Base-by-base conservation (phyloP, 768 basidiomycete genomes). In the Mycena maculata region DNA sequence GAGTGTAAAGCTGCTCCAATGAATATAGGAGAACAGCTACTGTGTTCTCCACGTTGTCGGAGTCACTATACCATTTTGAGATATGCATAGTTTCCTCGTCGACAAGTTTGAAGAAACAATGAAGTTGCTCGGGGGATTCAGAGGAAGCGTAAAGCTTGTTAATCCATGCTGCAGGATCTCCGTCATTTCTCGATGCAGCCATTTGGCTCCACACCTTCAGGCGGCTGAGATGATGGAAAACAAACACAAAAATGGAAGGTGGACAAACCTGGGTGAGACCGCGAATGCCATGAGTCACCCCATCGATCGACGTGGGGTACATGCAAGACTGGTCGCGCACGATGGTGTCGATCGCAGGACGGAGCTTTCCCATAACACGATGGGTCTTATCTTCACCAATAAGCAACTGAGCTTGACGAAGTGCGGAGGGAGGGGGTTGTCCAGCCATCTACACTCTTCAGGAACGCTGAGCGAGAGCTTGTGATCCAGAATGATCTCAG, bases 111-210 rank as follows among this genome's bases (percentile, higher is more conserved):
- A 59, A 23, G 30, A 2, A 59, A 22, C 57, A 59, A n/a, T 59
- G 57, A 12, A n/a, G 38, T 15, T 22, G 18, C 23, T 33, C 22
- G n/a, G 9, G 31, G 33, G 28, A n/a, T 16, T 7, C 1, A 33
- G 56, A 58, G 8, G 57, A 59, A 31, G 57, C 57, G 12, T 59
- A 59, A 12, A 59, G 57, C 27, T 59, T 59, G 30, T 59, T 59
- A 13, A 47, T 48, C 57, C 57, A 59, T 25, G 44, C 57, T 0
- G 15, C 57, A 45, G 57, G 45, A 36, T 48, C 45, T 3, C 45
- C 45, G 22, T 15, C 41, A 22, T 3, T 2, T 38, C 57, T 22
- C 3, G 13, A 23, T 47, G 57, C 44, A 7, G 45, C 57, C 28
- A 59, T 47, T 41, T 59, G 57, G 22, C 45, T 38, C 57, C 57